Evolutionary conservation across 495 filamentous ascomycete genomes (phyloP).

Genomic region (Platismatia glauca): DNA sequence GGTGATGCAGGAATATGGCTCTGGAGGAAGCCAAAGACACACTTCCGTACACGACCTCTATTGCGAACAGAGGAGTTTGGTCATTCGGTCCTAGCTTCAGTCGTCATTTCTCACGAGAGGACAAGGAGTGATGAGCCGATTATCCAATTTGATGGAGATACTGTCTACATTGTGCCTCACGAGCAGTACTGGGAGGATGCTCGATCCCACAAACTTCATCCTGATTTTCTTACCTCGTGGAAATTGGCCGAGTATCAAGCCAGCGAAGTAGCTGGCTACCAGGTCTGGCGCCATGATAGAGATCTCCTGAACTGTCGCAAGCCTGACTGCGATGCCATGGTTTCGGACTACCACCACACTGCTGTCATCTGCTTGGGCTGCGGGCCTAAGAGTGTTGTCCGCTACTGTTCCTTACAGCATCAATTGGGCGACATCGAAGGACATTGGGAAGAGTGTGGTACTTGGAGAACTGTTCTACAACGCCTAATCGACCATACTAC

Average conservation of each 20-base stretch:
- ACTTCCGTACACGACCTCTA: slow-evolving; percentile 1
- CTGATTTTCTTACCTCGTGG: slow-evolving; percentile 15
- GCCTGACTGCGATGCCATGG: slow-evolving; percentile 36
- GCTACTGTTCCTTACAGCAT: slow-evolving; percentile 38
- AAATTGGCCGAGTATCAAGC: slow-evolving; percentile 23
- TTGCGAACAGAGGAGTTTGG: background rate
- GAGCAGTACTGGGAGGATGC: slow-evolving; percentile 12
- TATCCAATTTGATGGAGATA: slow-evolving; percentile 6
- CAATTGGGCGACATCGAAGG: slow-evolving; percentile 28
- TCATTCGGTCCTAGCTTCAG: background rate
- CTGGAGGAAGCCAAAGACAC: slow-evolving; percentile 3
- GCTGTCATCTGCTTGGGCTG: slow-evolving; percentile 37
- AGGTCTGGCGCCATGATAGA: slow-evolving; percentile 21
- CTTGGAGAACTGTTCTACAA: slow-evolving; percentile 1
- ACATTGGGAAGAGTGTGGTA: slow-evolving; percentile 33
- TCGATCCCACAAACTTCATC: slow-evolving; percentile 13
- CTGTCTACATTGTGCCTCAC: slow-evolving; percentile 12
- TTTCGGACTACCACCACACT: slow-evolving; percentile 39
- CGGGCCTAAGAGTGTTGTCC: slow-evolving; percentile 34
- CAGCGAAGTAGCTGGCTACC: slow-evolving; percentile 14
- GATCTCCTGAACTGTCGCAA: slow-evolving; percentile 24
- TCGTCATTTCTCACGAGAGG: slow-evolving; percentile 11
- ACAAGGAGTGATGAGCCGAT: slow-evolving; percentile 1
- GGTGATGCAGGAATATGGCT: slow-evolving; percentile 1
- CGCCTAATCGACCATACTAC: slow-evolving; percentile 16